Percentiles rank a stretch among this genome's conserved stretches.
phyloP scores from a whole-genome alignment of 1,284 basidiomycete genomes.

The Marasmius tenuissimus region DNA sequence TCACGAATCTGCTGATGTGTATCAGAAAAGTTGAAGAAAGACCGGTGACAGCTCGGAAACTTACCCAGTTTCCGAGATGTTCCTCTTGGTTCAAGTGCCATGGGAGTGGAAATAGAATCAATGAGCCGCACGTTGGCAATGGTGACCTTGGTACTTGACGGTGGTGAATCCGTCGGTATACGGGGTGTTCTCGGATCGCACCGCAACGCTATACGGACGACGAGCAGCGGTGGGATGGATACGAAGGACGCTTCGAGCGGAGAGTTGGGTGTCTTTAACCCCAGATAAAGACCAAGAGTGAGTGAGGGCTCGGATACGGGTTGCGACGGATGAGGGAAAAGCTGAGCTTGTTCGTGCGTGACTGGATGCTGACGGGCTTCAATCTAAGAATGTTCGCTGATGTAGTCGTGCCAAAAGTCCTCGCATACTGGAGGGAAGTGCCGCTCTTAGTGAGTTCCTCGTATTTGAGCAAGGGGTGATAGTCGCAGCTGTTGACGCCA shows the following conservation, averaged over 20 bases:
- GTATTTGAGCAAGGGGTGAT: too few species aligned
- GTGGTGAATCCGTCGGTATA: constrained; percentile 85
- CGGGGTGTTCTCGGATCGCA: constrained; percentile 80
- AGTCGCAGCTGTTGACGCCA: too few species aligned
- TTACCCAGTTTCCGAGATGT: constrained; percentile 91
- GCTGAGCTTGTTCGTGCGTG: background rate
- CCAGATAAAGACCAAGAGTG: constrained; percentile 40
- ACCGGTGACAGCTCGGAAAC: constrained; percentile 30
- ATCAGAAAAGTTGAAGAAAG: constrained; percentile 4
- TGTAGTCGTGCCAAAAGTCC: too few species aligned
- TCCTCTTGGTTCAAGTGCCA: constrained; percentile 85
- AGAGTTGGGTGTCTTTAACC: constrained; percentile 65
- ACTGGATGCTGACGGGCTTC: too few species aligned
- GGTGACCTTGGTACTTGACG: constrained; percentile 77
- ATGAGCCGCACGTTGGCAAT: constrained; percentile 77
- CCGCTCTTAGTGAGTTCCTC: too few species aligned
- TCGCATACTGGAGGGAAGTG: too few species aligned
- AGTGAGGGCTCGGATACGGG: constrained; percentile 9
- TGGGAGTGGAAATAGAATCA: constrained; percentile 76
- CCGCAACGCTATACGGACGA: constrained; percentile 75
- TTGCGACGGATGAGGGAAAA: background rate
- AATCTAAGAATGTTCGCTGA: too few species aligned
- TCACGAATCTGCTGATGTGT: constrained; percentile 59
- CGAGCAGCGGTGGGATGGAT: constrained; percentile 82
- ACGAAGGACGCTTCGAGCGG: constrained; percentile 66